Base-by-base conservation (phyloP, 805 yeast species). In the Lipomyces sp. region DNA sequence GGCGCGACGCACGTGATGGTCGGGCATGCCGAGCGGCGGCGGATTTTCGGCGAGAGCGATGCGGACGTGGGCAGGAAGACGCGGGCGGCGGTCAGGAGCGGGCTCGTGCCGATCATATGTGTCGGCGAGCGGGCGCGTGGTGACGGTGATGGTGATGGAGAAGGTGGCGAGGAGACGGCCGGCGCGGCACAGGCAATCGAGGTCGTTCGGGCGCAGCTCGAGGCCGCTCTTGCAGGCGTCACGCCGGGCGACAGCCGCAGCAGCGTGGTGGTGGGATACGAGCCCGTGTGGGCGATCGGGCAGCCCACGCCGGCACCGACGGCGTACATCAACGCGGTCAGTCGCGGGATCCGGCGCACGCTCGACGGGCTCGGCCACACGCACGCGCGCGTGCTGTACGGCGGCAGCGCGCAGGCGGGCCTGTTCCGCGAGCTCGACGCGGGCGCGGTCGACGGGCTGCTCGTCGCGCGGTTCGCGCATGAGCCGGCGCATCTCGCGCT, bases 251-350 rank as follows among this genome's bases (percentile, higher is more conserved):
- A 36, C 2, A 45, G 47, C n/a, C 45, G 33, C 13, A 23, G 36
- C 2, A 45, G 47, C n/a, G 43, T 64, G 13, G 48, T 63, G 14
- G 42, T 64, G 35, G 67, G 67, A 8, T 64, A 64, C 41, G 67
- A 64, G 47, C 67, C 67, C 1, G 64, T 64, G 10, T 64, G 67
- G 67, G 67, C 67, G 1, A 64, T 64, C 38, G 67, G 67, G 28
- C 58, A 63, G 41, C 63, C 62, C 14, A 36, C 49, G 21, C 67
- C 67, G 2, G 67, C 67, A 4, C 57, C 53, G 8, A 43, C 61
- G 8, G 45, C 41, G 13, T 57, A 63, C 45, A 63, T 63, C 35
- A 55, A 50, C 22, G 53, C 47, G n/a, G 65, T 63, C 11, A 59
- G 59, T 6, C 45, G 34, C n/a, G 57, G 57, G 10, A 49, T 63